Base-by-base conservation (phyloP, 345 rosid genomes). In the Cardamine occulta region DNA sequence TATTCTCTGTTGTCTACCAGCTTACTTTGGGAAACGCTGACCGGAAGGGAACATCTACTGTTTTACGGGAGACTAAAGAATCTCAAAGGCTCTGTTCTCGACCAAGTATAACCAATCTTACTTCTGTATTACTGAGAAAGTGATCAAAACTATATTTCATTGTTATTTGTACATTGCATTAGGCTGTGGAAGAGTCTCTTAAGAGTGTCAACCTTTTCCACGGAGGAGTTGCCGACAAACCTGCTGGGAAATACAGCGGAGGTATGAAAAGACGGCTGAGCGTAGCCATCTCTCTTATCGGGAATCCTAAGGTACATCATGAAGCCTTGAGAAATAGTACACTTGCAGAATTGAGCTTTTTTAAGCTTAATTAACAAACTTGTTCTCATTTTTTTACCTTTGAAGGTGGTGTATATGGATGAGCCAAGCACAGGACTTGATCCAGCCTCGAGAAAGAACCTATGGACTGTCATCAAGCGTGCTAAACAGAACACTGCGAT, bases 191-290 rank as follows among this genome's bases (percentile, higher is more conserved):
- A 81, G 96, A 95, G 63, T 90, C 97, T 80, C 92, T 95, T 39
- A 81, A 59, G 82, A 77, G 86, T 48, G 90, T 89, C 42, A 95
- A 89, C 84, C 85, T 95, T 59, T 90, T 83, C 60, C 76, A 86
- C 19, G 97, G 96, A 29, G 99, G 93, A 13, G 93, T 92, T 78
- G 97, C 88, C 0, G 91, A 95, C 66, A 95, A 91, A 77, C 81
- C 82, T 75, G 92, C 96, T 34, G 93, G 96, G 7, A 95, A 95
- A 76, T 95, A 92, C 75, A 95, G 97, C 35, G 97, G 99, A 68
- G 99, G 99, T 47, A 92, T 95, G 97, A 95, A 95, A 81, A 89
- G 99, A 81, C 85, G 99, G 82, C 96, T 95, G 13, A 95, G 99
- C 72, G 99, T 92, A 65, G 97, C 97, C 60, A 92, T 95, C 61